A percentile compares a stretch with the other conserved stretches of the same genome.
Evolutionary conservation across 202 grass and related monocot species (phyloP).

Genomic region (Musa balbisiana): DNA sequence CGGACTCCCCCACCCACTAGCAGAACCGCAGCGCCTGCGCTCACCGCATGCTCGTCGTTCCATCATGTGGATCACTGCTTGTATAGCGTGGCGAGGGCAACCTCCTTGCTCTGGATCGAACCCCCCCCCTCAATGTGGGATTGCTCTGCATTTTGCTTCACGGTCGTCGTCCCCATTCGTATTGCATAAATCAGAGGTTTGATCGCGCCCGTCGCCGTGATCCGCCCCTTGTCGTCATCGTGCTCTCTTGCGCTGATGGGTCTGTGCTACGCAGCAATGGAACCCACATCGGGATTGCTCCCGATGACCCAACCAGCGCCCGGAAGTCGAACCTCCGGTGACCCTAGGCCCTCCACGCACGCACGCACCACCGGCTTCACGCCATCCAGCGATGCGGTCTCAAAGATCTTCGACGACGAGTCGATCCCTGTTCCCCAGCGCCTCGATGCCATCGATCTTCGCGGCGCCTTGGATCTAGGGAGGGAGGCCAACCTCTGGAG

Average conservation of each 20-base stretch:
- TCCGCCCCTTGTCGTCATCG: slow-evolving; percentile 2
- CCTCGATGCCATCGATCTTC: not conserved
- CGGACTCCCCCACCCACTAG: not conserved
- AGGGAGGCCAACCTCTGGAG: not conserved
- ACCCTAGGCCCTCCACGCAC: slow-evolving; percentile 3
- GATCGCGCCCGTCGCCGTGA: slow-evolving; percentile 7
- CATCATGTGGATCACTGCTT: slow-evolving; percentile 8
- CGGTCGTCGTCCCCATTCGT: slow-evolving; percentile 4
- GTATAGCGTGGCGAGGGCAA: slow-evolving; percentile 14
- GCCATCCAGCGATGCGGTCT: slow-evolving; percentile 11
- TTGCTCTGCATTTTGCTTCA: slow-evolving; percentile 1
- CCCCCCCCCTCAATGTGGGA: not conserved
- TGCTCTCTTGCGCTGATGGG: slow-evolving; percentile 2
- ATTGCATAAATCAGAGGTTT: slow-evolving; percentile 11
- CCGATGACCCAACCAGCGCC: not conserved
- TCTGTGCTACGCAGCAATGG: slow-evolving; percentile 14
- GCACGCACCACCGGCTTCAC: slow-evolving; percentile 3
- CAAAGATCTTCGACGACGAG: slow-evolving; percentile 4
- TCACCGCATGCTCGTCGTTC: slow-evolving; percentile 12
- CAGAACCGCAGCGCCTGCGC: slow-evolving; percentile 1
- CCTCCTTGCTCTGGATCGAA: slow-evolving; percentile 19
- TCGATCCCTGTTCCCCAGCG: not conserved
- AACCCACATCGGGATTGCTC: slow-evolving; percentile 6
- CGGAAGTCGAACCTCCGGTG: slow-evolving; percentile 15
- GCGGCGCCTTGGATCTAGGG: not conserved